Conservation (phyloP, 345 rosid species). For the Turritis glabra region DNA sequence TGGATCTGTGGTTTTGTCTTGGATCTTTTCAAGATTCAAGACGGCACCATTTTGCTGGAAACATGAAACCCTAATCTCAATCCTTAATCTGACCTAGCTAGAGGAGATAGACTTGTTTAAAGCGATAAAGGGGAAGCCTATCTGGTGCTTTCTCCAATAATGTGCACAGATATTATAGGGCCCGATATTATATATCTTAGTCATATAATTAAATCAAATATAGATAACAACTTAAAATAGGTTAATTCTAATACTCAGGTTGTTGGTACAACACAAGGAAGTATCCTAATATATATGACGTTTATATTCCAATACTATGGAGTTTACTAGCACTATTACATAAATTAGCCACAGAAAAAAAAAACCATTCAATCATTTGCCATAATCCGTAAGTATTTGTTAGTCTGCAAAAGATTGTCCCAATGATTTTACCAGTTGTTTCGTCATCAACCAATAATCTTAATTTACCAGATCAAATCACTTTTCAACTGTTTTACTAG, state of each 20-base stretch:
- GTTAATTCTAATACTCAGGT: neutral
- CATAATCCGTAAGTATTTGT: neutral
- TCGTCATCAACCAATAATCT: too few species aligned
- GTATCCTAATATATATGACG: neutral
- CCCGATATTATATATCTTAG: neutral
- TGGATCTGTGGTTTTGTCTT: slow-evolving; percentile 15
- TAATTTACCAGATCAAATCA: neutral
- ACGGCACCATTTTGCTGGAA: slow-evolving; percentile 6
- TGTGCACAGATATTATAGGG: slow-evolving; percentile 8
- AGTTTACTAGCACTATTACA: neutral
- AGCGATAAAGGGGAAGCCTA: slow-evolving; percentile 2
- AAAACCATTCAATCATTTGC: neutral
- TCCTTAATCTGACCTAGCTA: slow-evolving; percentile 10
- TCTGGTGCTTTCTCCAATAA: slow-evolving; percentile 9
- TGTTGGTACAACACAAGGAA: neutral
- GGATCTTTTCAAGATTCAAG: neutral
- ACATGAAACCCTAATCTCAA: slow-evolving; percentile 31
- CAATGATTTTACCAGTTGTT: too few species aligned
- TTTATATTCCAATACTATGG: too few species aligned
- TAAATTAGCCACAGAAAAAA: neutral
- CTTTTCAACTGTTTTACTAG: neutral
- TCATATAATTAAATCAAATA: neutral
- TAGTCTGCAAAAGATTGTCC: neutral
- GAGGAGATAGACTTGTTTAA: neutral
- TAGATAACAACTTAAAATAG: too few species aligned